Base-by-base conservation (phyloP, 2,329 filamentous ascomycete genomes). In the Raffaelea ambrosiae region DNA sequence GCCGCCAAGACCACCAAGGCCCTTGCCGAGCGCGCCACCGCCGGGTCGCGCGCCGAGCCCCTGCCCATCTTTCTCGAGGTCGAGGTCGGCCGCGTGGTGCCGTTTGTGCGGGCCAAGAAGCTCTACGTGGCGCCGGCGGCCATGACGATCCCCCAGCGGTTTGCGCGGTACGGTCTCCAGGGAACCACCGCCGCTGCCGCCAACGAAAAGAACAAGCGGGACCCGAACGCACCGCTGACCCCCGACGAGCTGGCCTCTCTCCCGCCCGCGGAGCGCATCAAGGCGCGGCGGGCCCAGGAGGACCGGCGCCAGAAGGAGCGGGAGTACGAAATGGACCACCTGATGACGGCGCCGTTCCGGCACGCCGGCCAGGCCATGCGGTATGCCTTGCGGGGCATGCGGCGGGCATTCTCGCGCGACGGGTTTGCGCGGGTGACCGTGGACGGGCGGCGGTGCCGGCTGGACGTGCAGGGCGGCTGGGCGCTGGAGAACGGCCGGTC, bases 341-440 rank as follows among this genome's bases (percentile, higher is more conserved):
- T 80, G 35, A 64, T 82, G 64, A 79, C 75, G 10, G 67, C 72
- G 58, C 77, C 77, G 18, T 79, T 83, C 54, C 67, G 78, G 19
- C 70, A 76, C 53, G 60, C 71, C 2, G 64, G 63, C 18, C 65
- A 66, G 51, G 72, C 63, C 0, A 56, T 73, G 3, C 58, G 58
- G 20, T 61, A 59, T 8, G 58, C 76, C 46, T 74, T 73, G 53
- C 48, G 56, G 5, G 72, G 70, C 8, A 62, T 78, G 20, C 67
- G 65, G 49, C 66, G 75, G 43, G 71, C 75, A 2, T 69, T 79
- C 59, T 75, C 72, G 16, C 70, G 77, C 47, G 75, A 77, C 48
- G 79, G 79, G 0, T 81, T 79, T 51, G 67, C 71, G 36, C 66
- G 68, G 48, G 64, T 83, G 44, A 61, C 59, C 45, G 63, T 79